A percentile compares a stretch with the other conserved stretches of the same genome.
phyloP scores from a whole-genome alignment of 1,284 basidiomycete species.

The Leccinum pachyderme region DNA sequence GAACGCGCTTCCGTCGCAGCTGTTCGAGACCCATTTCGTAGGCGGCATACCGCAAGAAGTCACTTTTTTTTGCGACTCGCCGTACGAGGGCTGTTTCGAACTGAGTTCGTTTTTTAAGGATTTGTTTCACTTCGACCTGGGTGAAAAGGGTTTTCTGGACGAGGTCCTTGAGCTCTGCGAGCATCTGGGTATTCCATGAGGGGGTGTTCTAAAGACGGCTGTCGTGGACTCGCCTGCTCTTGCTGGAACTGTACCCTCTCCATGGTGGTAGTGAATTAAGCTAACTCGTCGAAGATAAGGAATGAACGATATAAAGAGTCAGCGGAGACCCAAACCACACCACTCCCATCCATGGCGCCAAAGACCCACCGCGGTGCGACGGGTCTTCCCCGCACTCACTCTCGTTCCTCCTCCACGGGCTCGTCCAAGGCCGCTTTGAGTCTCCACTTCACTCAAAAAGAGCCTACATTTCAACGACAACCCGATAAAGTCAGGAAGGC shows the following conservation, averaged over 20 bases:
- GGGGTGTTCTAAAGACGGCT: background rate
- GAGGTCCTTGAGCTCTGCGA: slow-evolving; percentile 94
- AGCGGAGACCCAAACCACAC: slow-evolving; percentile 35
- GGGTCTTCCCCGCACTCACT: slow-evolving; percentile 54
- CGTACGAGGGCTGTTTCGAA: slow-evolving; percentile 87
- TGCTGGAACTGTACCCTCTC: slow-evolving; percentile 94
- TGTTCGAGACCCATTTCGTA: slow-evolving; percentile 92
- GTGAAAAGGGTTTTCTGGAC: slow-evolving; percentile 87
- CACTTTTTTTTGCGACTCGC: slow-evolving; percentile 79
- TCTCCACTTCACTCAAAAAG: slow-evolving; percentile 68
- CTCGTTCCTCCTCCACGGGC: slow-evolving; percentile 55
- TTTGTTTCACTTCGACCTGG: slow-evolving; percentile 72
- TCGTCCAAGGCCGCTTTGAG: slow-evolving; percentile 56
- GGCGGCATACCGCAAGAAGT: slow-evolving; percentile 88
- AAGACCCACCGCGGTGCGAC: slow-evolving; percentile 44
- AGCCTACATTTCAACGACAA: slow-evolving; percentile 41
- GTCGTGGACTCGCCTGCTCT: slow-evolving; percentile 61
- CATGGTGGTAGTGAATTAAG: slow-evolving; percentile 62
- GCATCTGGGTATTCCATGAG: slow-evolving; percentile 57
- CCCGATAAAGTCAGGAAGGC: slow-evolving; percentile 53
- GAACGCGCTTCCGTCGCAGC: slow-evolving; percentile 71
- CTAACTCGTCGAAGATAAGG: slow-evolving; percentile 20
- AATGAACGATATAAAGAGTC: slow-evolving; percentile 21
- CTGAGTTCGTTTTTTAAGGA: slow-evolving; percentile 81
- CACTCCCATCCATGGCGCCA: slow-evolving; percentile 44